These are phyloP conservation scores for Oryza rufipogon DNA, from an alignment of 176 grass and related monocot species.

Conservation along the genomic window DNA sequence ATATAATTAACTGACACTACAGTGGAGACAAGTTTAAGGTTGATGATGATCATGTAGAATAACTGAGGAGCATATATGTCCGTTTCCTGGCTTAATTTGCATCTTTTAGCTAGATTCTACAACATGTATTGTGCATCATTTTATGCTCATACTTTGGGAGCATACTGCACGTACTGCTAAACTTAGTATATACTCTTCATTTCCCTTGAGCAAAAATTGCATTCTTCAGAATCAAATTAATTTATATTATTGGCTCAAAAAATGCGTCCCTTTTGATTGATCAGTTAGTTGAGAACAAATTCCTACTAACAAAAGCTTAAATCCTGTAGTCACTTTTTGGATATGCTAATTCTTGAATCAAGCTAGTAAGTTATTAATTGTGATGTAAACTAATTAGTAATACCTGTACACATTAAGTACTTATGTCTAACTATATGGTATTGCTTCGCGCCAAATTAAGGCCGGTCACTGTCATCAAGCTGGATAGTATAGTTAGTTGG, in stretches of 20 bases:
- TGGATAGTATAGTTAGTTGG: neutral
- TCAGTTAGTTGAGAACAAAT: conserved; percentile 13
- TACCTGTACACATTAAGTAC: neutral
- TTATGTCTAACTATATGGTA: neutral
- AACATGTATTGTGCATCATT: conserved; percentile 32
- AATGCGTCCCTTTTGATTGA: neutral
- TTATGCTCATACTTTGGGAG: conserved; percentile 39
- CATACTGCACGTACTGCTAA: conserved; percentile 1
- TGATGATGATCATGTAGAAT: neutral
- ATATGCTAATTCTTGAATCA: neutral
- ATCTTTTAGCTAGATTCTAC: neutral
- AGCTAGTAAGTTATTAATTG: neutral
- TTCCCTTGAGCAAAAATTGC: neutral
- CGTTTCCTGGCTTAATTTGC: neutral
- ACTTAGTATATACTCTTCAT: neutral
- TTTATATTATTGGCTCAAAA: neutral
- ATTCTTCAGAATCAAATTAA: conserved; percentile 30
- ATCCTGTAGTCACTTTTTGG: neutral
- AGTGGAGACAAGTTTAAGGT: neutral
- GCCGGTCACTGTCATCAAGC: neutral
- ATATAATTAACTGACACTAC: neutral
- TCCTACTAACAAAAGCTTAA: neutral
- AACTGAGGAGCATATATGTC: neutral
- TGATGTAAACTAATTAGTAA: neutral
- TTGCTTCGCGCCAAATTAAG: neutral